Evolutionary conservation across 768 basidiomycete genomes (phyloP), one percentile per base, ranked within the genome.

Genomic region (Amanita rubescens): DNA sequence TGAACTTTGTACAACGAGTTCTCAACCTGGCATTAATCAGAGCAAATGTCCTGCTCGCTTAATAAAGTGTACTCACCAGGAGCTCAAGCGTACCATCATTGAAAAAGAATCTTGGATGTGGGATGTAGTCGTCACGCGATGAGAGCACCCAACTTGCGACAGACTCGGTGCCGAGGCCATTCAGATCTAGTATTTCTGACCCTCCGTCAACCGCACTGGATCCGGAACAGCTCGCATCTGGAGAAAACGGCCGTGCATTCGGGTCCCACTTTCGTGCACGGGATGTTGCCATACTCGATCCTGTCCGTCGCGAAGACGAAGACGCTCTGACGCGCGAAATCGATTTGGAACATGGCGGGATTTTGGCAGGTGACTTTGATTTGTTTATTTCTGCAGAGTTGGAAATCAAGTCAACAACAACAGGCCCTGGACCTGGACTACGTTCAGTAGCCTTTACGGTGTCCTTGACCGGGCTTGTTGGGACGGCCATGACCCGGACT

Each of bases 1-100:
- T 73, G 72, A 0, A 73, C 25, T 0, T 60, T 64, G 35, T 71
- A 73, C 0, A 58, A 2, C 0, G 55, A 62, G 1, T 53, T 53
- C 6, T 64, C 65, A 0, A 69, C 65, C 72, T 73, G n/a, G 9
- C 19, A 6, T 14, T 10, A 39, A 34, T 3, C 8, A n/a, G 32
- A 27, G 4, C 52, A 49, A 6, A 49, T 19, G 47, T 15, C 9
- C 15, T 22, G 11, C 27, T 12, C 20, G 4, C 20, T 32, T 3
- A 25, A 47, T 9, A 25, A 15, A 14, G 47, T 19, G 25, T 32
- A 51, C 64, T 37, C 34, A 65, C 66, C 25, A 47, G 25, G 42
- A 65, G 52, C 1, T 49, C 43, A 5, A 63, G 35, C 41, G 60
- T 65, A 6, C 63, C 64, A 51, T 67, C 66, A 1, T 33, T 24